phyloP scores from a whole-genome alignment of 83 land plant species.

The Isoetes engelmannii region DNA sequence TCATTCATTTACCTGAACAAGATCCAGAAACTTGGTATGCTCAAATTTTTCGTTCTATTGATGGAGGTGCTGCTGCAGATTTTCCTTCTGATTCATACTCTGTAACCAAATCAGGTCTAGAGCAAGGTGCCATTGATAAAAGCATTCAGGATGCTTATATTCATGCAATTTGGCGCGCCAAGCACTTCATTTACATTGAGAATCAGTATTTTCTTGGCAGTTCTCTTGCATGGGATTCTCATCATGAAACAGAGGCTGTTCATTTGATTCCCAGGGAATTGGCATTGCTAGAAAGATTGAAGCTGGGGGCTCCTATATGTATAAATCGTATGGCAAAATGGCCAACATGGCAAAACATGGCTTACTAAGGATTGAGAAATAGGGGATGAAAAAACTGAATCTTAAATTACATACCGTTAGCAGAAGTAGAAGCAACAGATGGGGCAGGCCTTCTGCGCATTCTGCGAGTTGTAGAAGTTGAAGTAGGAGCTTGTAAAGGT shows the following conservation, averaged over 20 bases:
- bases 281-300: slow-evolving; percentile 63
- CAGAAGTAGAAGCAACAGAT: slow-evolving; percentile 1
- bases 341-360: no score
- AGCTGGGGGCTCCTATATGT: slow-evolving; percentile 15
- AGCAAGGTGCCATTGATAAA: slow-evolving; percentile 36
- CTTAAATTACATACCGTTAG: neutral
- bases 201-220: slow-evolving; percentile 88
- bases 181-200: slow-evolving; percentile 74
- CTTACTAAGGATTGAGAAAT: no score
- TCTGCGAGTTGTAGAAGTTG: neutral
- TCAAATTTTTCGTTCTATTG: slow-evolving; percentile 42
- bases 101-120: slow-evolving; percentile 73
- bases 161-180: slow-evolving; percentile 67
- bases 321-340: no score
- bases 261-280: slow-evolving; percentile 70
- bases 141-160: slow-evolving; percentile 84
- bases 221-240: slow-evolving; percentile 43
- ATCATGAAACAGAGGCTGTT: slow-evolving; percentile 41
- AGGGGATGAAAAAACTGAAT: no score
- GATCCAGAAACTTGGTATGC: slow-evolving; percentile 2
- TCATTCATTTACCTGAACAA: neutral
- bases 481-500: neutral
- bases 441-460: neutral
- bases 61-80: slow-evolving; percentile 46
- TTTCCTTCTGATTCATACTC: slow-evolving; percentile 44